These are phyloP conservation scores for Erodium maritimum DNA, from an alignment of 345 rosid genomes.

Conservation along the genomic window DNA sequence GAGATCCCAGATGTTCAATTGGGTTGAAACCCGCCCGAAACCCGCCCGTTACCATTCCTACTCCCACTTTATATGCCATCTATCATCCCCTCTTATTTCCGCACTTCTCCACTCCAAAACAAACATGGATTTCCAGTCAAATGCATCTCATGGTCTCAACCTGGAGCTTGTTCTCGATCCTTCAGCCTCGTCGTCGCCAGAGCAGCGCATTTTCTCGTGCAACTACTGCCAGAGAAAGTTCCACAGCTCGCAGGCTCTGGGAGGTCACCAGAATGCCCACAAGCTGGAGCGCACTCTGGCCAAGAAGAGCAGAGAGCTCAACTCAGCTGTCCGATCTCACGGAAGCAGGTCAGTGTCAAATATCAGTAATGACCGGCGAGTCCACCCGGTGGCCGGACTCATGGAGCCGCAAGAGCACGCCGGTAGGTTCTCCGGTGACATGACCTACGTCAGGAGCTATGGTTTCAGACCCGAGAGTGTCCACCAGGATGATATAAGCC, in stretches of 20 bases:
- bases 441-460: conserved; percentile 18
- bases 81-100: too few relatives aligned
- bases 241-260: conserved; percentile 93
- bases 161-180: conserved; percentile 56
- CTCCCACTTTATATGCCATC: too few relatives aligned
- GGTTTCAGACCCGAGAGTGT: conserved; percentile 28
- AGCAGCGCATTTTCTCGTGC: conserved; percentile 68
- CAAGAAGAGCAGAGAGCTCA: conserved; percentile 62
- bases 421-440: conserved; percentile 16
- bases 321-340: conserved; percentile 17
- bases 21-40: too few relatives aligned
- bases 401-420: conserved; percentile 8
- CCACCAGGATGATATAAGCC: conserved; percentile 44
- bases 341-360: conserved; percentile 6
- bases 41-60: too few relatives aligned
- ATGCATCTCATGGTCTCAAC: conserved; percentile 57
- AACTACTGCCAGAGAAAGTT: conserved; percentile 91
- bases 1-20: too few relatives aligned
- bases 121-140: conserved; percentile 53
- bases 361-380: neutral
- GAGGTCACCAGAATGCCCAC: conserved; percentile 98
- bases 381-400: too few relatives aligned
- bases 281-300: conserved; percentile 87
- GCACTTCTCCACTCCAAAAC: too few relatives aligned
- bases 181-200: conserved; percentile 24